Base-by-base conservation (phyloP, 495 filamentous ascomycete genomes). In the Delitschia confertaspora region DNA sequence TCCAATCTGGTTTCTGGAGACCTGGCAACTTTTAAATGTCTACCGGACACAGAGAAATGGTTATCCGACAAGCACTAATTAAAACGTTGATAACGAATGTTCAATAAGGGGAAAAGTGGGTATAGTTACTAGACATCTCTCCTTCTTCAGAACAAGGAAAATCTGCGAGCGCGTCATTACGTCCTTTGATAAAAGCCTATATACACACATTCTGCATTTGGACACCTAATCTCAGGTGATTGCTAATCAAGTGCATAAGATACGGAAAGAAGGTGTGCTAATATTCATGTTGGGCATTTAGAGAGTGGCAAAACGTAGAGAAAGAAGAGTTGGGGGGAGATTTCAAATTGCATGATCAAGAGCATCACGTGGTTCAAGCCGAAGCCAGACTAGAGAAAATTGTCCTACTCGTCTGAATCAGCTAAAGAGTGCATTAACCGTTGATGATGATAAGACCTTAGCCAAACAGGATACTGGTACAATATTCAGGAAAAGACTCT, bases 201-300 rank as follows among this genome's bases (percentile, higher is more conserved):
- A 67, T 52, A 77, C 75, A 0, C 78, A 83, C 50, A 74, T 83
- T 14, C 31, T 83, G 4, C 81, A 83, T 53, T 51, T 83, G 40
- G 59, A 79, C 33, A 42, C 65, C n/a, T 46, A 60, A 7, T 45
- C 64, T 0, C 57, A 67, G 2, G 16, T 60, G 2, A 44, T 77
- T 17, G 43, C 26, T 1, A 25, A 60, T 30, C 69, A 40, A 63
- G 65, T 10, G 23, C 23, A 0, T 33, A 53, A 3, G 75, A 82
- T 56, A 58, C 21, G 11, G 41, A 53, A 22, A 63, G 65, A 42
- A 38, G 7, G 36, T 72, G 74, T 11, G 54, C 60, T 8, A 6
- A 9, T 3, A 33, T 53, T 16, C 70, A 70, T 0, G 40, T 57
- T 0, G 34, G 32, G 0, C 69, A 78, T 55, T 39, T 84, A 16